These are phyloP conservation scores for Pichia sp. DNA, from an alignment of 1,139 yeast species.

Conservation along the genomic window DNA sequence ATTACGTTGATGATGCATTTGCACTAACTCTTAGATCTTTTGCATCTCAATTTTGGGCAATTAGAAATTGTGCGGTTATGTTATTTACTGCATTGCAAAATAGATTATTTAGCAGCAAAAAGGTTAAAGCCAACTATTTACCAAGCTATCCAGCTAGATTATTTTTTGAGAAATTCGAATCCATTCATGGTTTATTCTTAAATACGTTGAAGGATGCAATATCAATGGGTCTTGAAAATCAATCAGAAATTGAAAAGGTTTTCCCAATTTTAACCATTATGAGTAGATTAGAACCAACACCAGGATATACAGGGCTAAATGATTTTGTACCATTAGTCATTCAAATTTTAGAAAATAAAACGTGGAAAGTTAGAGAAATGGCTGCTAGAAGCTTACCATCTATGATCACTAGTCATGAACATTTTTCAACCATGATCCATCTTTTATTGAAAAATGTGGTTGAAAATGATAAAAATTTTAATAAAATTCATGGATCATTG, in stretches of 20 bases:
- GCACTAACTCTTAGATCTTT: constrained; percentile 57
- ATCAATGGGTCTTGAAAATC: constrained; percentile 18
- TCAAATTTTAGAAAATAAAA: constrained; percentile 41
- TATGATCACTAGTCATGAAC: constrained; percentile 33
- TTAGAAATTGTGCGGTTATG: constrained; percentile 91
- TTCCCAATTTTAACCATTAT: constrained; percentile 73
- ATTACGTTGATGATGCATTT: constrained; percentile 52
- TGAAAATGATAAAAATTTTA: constrained; percentile 29
- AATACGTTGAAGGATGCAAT: constrained; percentile 39
- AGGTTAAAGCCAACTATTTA: constrained; percentile 23
- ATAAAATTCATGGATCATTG: constrained; percentile 53
- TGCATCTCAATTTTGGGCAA: constrained; percentile 68
- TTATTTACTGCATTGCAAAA: constrained; percentile 77
- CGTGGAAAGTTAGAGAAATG: constrained; percentile 85
- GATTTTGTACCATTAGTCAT: constrained; percentile 44
- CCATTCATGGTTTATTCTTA: constrained; percentile 44
- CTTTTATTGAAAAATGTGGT: constrained; percentile 13
- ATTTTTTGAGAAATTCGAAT: constrained; percentile 60
- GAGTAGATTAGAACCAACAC: constrained; percentile 57
- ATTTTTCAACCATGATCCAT: neutral
- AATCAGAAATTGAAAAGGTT: constrained; percentile 43
- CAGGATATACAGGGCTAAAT: constrained; percentile 45
- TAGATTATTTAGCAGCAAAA: constrained; percentile 65
- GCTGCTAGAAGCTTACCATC: constrained; percentile 67
- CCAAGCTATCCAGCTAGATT: constrained; percentile 40